Evolutionary conservation across 2,329 filamentous ascomycete species (phyloP), one percentile per base, ranked within the genome.

Genomic region (Sordariomycetes sp.): DNA sequence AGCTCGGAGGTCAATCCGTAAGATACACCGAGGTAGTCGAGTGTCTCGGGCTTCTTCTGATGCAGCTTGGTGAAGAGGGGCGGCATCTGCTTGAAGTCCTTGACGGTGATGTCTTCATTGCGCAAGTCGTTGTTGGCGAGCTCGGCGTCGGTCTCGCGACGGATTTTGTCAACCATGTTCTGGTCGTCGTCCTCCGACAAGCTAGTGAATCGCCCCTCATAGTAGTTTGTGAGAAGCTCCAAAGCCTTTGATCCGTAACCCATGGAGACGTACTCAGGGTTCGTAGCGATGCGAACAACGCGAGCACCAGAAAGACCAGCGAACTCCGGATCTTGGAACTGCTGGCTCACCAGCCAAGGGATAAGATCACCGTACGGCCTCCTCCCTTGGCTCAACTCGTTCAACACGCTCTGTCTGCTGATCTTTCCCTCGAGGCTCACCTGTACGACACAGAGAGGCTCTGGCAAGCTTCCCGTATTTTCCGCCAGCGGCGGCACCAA

Each of bases 321-420:
- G 54, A 98, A 98, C 44, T 95, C 87, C 44, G 94, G 86, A 48
- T 98, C 92, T 53, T 96, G 92, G 65, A 94, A 98, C 54, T 98
- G 92, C 54, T 96, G 88, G 54, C 86, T 94, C 42, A 98, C 85
- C 21, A 96, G 73, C 92, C 92, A 98, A 1, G 92, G 92, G 37
- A 98, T 98, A 35, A 98, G 64, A 57, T 98, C 92, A 48, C 92
- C 92, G 25, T 85, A 79, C 2, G 90, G 86, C 46, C 92, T 73
- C 53, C 92, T 84, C 24, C 92, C 93, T 53, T 92, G 76, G 48
- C 84, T 90, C 42, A 98, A 63, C 54, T 85, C 85, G 59, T 86
- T 93, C 38, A 95, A 66, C 4, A 98, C 88, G 51, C 88, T 96
- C 50, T 93, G 82, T 43, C 80, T 77, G 65, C 88, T 95, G 51